Base-by-base conservation (phyloP, 1,139 yeast species). In the Zygosaccharomyces sapae region DNA sequence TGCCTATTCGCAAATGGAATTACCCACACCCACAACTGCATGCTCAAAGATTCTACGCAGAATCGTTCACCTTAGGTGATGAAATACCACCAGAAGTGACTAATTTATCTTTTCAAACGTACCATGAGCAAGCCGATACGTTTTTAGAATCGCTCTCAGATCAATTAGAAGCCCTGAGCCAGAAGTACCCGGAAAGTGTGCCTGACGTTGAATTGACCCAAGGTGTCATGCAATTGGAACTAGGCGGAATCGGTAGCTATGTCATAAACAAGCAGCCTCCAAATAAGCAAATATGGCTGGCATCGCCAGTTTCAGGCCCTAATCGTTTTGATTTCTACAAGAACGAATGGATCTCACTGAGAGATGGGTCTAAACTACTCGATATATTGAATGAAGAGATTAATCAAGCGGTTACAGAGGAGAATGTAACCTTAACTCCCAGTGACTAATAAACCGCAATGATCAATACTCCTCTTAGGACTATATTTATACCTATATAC, bases 221-320 rank as follows among this genome's bases (percentile, higher is more conserved):
- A 51, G 97, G 97, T 3, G 96, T 89, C 10, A 69, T 89, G 70
- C 82, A 90, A 2, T 66, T 89, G 50, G 75, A 73, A 2, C 63
- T 85, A 30, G 86, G 88, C 2, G 76, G 79, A 2, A 70, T 73
- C 33, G 96, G 96, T 1, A 79, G 90, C 1, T 89, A 89, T 64
- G 95, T 89, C 30, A 81, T 90, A 57, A 90, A 89, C 70, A 87
- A 87, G 63, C 96, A 90, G 68, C 96, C 97, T 1, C 95, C 96
- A 2, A 89, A 87, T 67, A 83, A 84, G 66, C 97, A 89, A 65
- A 83, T 89, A 36, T 89, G 97, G 97, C 75, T 88, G 46, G 81
- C 94, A 51, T 85, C 95, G 35, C 97, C 97, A 0, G 61, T 86
- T 4, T 85, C 94, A n/a, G 97, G 97, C 0, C 97, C 97, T 9